Base-by-base conservation (phyloP, 1,284 basidiomycete genomes). In the Heterobasidion annosum region DNA sequence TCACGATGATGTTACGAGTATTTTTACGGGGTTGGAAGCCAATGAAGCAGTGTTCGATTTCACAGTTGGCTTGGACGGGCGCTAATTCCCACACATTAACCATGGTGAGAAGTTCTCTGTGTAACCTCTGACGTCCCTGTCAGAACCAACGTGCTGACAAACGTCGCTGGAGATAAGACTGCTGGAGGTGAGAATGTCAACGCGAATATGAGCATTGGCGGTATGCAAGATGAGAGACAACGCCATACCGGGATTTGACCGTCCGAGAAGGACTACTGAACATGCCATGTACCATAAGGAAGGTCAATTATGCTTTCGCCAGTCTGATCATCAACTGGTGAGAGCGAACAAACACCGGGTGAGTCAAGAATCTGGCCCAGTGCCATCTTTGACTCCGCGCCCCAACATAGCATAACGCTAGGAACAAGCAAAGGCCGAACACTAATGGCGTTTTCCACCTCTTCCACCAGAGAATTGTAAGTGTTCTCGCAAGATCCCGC, bases 401-500 rank as follows among this genome's bases (percentile, higher is more conserved):
- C 13, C 50, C 54, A 16, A 56, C 48, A 19, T 58, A 43, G 16
- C 61, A 45, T 34, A 55, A 32, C 46, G 64, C 25, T 46, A 59
- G 53, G 68, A 58, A 54, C 63, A 69, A 47, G 68, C 54, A 52
- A 61, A 68, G 51, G 3, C 47, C 48, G 8, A 70, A 54, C 12
- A 68, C 66, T 2, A 47, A 10, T 16, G n/a, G 18, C 10, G 45
- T 67, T 45, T 71, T 68, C 85, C 85, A 87, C 32, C 78, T 75
- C 58, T 73, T 67, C 86, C 86, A 88, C 66, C 81, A 83, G 8
- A 91, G 72, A 42, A 76, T 66, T 1, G 74, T 71, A 18, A 91
- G 75, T 0, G 87, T 90, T 47, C 75, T 73, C n/a, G 77, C 62
- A 34, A 91, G 75, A 65, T 90, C 86, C 56, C 85, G 77, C 58